Evolutionary conservation across 2,329 filamentous ascomycete species (phyloP).

Genomic region (Trichophyton verrucosum): DNA sequence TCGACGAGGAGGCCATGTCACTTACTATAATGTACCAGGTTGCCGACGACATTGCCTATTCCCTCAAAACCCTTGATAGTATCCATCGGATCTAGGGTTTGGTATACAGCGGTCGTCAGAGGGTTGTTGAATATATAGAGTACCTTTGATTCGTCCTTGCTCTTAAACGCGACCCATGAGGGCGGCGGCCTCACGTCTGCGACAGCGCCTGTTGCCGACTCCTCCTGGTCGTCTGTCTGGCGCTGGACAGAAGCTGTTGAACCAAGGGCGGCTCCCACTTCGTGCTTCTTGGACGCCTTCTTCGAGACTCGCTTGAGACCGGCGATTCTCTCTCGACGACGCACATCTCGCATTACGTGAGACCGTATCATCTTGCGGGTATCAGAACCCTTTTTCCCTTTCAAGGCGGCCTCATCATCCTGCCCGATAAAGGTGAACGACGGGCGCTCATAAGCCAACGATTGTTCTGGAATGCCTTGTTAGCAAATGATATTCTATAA

Average conservation of each 20-base stretch:
- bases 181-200: slow-evolving; percentile 2
- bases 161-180: slow-evolving; percentile 1
- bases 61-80: slow-evolving; percentile 5
- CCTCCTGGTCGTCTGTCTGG: neutral
- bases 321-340: slow-evolving; percentile 28
- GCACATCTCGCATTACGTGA: slow-evolving; percentile 34
- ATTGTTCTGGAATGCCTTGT: neutral
- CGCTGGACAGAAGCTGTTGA: neutral
- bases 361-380: slow-evolving; percentile 31
- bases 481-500: neutral
- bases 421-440: slow-evolving; percentile 33
- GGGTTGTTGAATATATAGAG: neutral
- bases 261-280: neutral
- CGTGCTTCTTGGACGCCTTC: slow-evolving; percentile 15
- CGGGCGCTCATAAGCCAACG: slow-evolving; percentile 10
- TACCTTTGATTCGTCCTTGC: neutral
- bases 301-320: slow-evolving; percentile 27
- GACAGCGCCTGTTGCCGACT: neutral
- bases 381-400: slow-evolving; percentile 28
- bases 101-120: neutral
- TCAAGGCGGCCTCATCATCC: slow-evolving; percentile 28
- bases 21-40: slow-evolving; percentile 8
- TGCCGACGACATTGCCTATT: neutral
- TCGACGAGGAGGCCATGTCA: neutral
- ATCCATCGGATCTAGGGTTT: slow-evolving; percentile 5